Evolutionary conservation across 2,329 filamentous ascomycete species (phyloP).

Genomic region (Fusarium staphyleae): DNA sequence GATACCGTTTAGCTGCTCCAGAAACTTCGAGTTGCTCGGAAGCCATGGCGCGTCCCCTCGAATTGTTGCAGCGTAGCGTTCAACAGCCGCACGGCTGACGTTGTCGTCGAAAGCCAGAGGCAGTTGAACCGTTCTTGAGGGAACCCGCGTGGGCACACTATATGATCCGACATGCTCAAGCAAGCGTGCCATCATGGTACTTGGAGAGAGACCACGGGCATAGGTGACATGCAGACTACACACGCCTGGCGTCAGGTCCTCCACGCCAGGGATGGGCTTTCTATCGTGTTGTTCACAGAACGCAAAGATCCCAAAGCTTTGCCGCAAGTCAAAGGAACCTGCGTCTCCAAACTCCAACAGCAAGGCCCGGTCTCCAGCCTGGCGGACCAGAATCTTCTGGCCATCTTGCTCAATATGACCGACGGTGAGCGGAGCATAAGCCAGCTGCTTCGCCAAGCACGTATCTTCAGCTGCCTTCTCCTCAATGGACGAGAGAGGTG

Average conservation of each 20-base stretch:
- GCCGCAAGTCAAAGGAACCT: slow-evolving; percentile 42
- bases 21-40: slow-evolving; percentile 67
- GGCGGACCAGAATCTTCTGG: slow-evolving; percentile 33
- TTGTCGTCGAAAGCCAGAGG: slow-evolving; percentile 51
- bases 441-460: not conserved
- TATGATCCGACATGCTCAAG: slow-evolving; percentile 37
- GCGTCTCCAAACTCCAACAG: slow-evolving; percentile 46
- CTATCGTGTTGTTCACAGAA: slow-evolving; percentile 44
- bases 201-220: slow-evolving; percentile 23
- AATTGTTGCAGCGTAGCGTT: slow-evolving; percentile 68
- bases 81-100: slow-evolving; percentile 57
- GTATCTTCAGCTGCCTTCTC: not conserved
- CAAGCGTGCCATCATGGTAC: slow-evolving; percentile 31
- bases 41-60: slow-evolving; percentile 67
- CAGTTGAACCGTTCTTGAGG: slow-evolving; percentile 45
- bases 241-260: slow-evolving; percentile 46
- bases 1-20: slow-evolving; percentile 47
- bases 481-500: not conserved
- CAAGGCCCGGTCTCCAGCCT: slow-evolving; percentile 47
- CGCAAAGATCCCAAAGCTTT: slow-evolving; percentile 46
- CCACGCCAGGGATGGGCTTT: slow-evolving; percentile 40
- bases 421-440: slow-evolving; percentile 9
- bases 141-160: slow-evolving; percentile 32
- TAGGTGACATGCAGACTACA: slow-evolving; percentile 47
- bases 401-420: slow-evolving; percentile 25